phyloP scores from a whole-genome alignment of 2,329 filamentous ascomycete genomes.

The Colletotrichum filicis region DNA sequence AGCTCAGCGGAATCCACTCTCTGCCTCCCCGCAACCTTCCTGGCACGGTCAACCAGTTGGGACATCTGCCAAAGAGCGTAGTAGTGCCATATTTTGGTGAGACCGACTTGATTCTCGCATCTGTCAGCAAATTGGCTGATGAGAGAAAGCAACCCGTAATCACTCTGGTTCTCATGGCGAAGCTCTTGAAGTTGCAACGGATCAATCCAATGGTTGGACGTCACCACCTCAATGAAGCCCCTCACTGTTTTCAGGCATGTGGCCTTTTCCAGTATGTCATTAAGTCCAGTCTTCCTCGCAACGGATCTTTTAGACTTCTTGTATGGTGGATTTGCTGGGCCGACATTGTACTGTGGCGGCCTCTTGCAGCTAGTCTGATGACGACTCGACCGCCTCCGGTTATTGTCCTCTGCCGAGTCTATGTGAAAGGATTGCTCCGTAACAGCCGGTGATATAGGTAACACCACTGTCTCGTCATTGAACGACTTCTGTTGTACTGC shows the following conservation, averaged over 20 bases:
- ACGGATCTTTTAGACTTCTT: neutral
- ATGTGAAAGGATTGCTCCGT: neutral
- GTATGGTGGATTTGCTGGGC: neutral
- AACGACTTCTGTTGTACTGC: neutral
- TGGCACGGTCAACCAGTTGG: neutral
- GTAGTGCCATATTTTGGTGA: neutral
- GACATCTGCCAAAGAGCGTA: neutral
- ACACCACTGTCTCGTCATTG: neutral
- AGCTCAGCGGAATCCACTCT: neutral
- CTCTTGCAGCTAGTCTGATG: neutral
- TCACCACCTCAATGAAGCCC: neutral
- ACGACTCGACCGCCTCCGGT: neutral
- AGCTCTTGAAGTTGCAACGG: neutral
- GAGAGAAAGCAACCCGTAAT: neutral
- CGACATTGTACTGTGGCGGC: neutral
- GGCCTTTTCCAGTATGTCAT: neutral
- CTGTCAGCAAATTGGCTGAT: neutral
- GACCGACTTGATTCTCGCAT: neutral
- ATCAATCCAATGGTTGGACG: neutral
- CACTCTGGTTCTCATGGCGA: neutral
- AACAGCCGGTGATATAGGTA: neutral
- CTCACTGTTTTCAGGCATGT: neutral
- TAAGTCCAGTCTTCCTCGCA: neutral
- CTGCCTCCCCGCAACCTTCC: neutral
- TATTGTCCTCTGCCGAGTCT: neutral